These are phyloP conservation scores for Usnea hakonensis DNA, from an alignment of 495 filamentous ascomycete species.

Conservation along the genomic window DNA sequence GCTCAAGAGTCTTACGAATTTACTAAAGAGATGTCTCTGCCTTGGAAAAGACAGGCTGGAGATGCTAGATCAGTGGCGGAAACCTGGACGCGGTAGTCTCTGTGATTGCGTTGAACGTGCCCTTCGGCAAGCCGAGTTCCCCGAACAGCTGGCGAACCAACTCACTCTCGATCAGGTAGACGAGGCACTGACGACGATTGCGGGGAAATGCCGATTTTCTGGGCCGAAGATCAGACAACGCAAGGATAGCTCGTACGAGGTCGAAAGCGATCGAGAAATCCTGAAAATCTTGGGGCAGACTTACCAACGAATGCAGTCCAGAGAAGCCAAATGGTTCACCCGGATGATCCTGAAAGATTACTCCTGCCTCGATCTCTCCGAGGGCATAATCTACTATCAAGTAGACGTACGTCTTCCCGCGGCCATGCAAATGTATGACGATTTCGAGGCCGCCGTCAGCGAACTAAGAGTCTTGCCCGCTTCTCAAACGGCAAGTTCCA, in stretches of 20 bases:
- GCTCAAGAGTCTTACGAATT: constrained; percentile 47
- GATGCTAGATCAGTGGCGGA: constrained; percentile 55
- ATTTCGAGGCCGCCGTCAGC: constrained; percentile 44
- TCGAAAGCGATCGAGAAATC: constrained; percentile 34
- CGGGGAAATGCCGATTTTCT: constrained; percentile 60
- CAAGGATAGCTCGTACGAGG: constrained; percentile 12
- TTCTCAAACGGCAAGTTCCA: neutral
- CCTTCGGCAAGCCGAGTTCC: constrained; percentile 54
- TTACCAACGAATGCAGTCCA: constrained; percentile 53
- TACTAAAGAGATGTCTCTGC: constrained; percentile 55
- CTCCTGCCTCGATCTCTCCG: constrained; percentile 49
- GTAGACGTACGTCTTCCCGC: constrained; percentile 53
- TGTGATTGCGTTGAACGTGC: constrained; percentile 61
- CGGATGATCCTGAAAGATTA: constrained; percentile 73
- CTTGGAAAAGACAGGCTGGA: constrained; percentile 51
- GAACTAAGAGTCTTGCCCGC: constrained; percentile 33
- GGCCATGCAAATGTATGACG: constrained; percentile 59
- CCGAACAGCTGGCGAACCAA: constrained; percentile 26
- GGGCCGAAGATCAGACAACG: constrained; percentile 49
- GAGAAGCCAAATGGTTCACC: constrained; percentile 85
- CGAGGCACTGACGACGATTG: constrained; percentile 50
- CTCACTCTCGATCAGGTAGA: constrained; percentile 75
- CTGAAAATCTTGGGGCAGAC: constrained; percentile 28
- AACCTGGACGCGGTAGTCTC: constrained; percentile 54
- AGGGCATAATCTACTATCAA: constrained; percentile 37